A percentile compares a stretch with the other conserved stretches of the same genome.
Evolutionary conservation across 202 grass and related monocot genomes (phyloP).

Genomic region (Musa balbisiana): DNA sequence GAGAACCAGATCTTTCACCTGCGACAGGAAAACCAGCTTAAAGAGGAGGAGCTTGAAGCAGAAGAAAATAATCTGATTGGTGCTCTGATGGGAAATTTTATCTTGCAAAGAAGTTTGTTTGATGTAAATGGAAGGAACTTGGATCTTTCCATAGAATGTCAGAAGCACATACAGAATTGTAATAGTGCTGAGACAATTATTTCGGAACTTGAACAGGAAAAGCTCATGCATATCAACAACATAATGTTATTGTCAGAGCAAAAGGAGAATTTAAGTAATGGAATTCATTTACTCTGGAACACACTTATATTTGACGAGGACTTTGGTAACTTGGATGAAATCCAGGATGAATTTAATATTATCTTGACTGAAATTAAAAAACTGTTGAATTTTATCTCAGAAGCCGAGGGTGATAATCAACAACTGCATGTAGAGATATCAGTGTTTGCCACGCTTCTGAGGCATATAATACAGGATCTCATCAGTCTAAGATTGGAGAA

Average conservation of each 20-base stretch:
- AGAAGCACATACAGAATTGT: slow-evolving; percentile 41
- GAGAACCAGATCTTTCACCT: slow-evolving; percentile 53
- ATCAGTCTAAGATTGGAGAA: slow-evolving; percentile 29
- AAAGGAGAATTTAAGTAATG: slow-evolving; percentile 55
- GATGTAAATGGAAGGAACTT: slow-evolving; percentile 51
- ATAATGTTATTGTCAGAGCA: slow-evolving; percentile 38
- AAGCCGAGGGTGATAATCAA: slow-evolving; percentile 54
- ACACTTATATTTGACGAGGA: slow-evolving; percentile 44
- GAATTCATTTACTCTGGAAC: slow-evolving; percentile 50
- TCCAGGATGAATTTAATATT: slow-evolving; percentile 38
- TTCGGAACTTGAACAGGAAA: slow-evolving; percentile 61
- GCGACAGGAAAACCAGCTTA: slow-evolving; percentile 42
- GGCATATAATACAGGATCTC: slow-evolving; percentile 51
- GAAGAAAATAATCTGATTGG: slow-evolving; percentile 43
- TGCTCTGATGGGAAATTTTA: slow-evolving; percentile 44
- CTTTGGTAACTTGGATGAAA: slow-evolving; percentile 37
- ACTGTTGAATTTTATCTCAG: slow-evolving; percentile 49
- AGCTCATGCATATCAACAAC: slow-evolving; percentile 34
- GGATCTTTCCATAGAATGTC: slow-evolving; percentile 39
- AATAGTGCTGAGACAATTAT: slow-evolving; percentile 38
- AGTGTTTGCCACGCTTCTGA: slow-evolving; percentile 57
- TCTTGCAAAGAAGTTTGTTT: slow-evolving; percentile 59
- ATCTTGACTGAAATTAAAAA: slow-evolving; percentile 46
- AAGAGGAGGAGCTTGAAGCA: slow-evolving; percentile 50
- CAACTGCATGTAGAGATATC: slow-evolving; percentile 51